phyloP scores from a whole-genome alignment of 192 early-diverging fungal genomes.

The Rhizophagus clarus region DNA sequence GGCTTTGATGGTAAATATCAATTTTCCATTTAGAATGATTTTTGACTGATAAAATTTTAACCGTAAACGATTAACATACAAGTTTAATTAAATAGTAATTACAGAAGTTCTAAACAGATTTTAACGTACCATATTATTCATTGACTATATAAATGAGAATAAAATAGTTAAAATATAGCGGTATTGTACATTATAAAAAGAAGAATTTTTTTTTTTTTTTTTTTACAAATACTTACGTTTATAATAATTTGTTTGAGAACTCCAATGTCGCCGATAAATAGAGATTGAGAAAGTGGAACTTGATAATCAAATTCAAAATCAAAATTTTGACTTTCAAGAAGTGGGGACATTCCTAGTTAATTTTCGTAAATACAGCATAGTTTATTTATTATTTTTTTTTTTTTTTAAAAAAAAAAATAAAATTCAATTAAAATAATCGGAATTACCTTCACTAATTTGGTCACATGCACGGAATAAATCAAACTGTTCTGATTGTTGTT shows the following conservation, averaged over 20 bases:
- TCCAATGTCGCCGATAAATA: background rate
- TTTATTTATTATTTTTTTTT: background rate
- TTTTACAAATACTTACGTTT: background rate
- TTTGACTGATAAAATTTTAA: no score
- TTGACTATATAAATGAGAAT: no score
- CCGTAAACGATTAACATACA: no score
- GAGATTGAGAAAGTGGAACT: background rate
- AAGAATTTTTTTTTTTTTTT: no score
- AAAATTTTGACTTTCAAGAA: background rate
- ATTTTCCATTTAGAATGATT: no score
- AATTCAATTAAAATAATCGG: background rate
- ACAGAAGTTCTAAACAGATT: no score
- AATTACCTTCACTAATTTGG: background rate
- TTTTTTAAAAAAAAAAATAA: no score
- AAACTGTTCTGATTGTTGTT: background rate
- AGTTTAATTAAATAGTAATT: no score
- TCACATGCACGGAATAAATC: background rate
- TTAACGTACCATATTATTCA: no score
- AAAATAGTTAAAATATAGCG: no score
- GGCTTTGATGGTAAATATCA: no score
- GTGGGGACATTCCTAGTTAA: background rate
- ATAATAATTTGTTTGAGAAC: constrained; percentile 6
- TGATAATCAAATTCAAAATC: background rate
- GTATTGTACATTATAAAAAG: background rate
- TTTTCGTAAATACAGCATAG: background rate